Base-by-base conservation (phyloP, 139 green algal species). In the Chlorella sp. region DNA sequence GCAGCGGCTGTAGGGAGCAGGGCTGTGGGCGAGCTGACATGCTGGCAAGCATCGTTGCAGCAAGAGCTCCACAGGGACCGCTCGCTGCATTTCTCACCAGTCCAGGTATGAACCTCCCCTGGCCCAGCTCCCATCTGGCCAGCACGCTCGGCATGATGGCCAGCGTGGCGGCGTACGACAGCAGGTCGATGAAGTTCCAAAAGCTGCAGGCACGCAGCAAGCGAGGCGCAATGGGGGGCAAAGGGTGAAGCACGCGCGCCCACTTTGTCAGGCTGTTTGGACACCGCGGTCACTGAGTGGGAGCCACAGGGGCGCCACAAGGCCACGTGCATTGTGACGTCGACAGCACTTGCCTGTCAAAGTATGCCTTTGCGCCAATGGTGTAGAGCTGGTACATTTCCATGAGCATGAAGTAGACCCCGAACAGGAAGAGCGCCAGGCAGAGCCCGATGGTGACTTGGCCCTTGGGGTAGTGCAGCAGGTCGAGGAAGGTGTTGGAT, bases 181-280 rank as follows among this genome's bases (percentile, higher is more conserved):
- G 32, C 23, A 81, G 67, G 36, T 81, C 76, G 17, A 80, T 35
- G 5, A 76, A 34, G 70, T 76, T 76, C 76, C 76, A 81, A 59
- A 80, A 75, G 30, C 61, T 67, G 61, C 61, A 55, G 17, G 17
- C 42, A 55, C n/a, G n/a, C n/a, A n/a, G n/a, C n/a, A 14, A 55
- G 6, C 6, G 10, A 55, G 42, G 42, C 42, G 42, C 10, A 24
- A 55, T 14, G 14, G 42, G 42, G 10, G 14, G 42, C 14, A 55
- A 6, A 55, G 42, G 42, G 14, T 55, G 42, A 24, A 55, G 10
- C 42, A 55, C 14, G 42, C 14, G 14, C 42, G 10, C 6, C 42
- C 42, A n/a, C n/a, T n/a, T n/a, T n/a, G n/a, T n/a, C n/a, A n/a
- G n/a, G n/a, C n/a, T n/a, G n/a, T n/a, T n/a, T n/a, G n/a, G n/a